These are phyloP conservation scores for Acacia pycnantha DNA, from an alignment of 331 rosid species.

Conservation along the genomic window DNA sequence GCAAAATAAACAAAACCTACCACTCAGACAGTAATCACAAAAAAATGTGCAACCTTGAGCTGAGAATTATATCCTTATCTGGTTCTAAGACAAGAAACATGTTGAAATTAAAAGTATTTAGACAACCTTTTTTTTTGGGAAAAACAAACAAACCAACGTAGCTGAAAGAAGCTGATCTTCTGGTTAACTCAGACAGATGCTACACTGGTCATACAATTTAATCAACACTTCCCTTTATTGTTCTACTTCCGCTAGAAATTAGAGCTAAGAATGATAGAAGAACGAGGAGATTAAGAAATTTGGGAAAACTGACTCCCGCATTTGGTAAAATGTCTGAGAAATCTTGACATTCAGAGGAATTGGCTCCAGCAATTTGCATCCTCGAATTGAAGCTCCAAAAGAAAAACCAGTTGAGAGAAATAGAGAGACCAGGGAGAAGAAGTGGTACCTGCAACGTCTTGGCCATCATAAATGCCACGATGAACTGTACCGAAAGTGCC, in stretches of 20 bases:
- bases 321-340: background rate
- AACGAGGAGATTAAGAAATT: background rate
- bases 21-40: background rate
- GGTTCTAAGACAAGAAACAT: constrained; percentile 1
- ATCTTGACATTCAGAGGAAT: constrained; percentile 10
- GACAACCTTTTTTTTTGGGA: background rate
- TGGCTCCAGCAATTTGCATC: background rate
- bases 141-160: constrained; percentile 26
- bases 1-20: background rate
- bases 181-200: constrained; percentile 13
- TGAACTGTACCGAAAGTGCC: constrained; percentile 99
- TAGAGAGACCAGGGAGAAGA: background rate
- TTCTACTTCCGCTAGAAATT: background rate
- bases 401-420: background rate
- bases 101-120: constrained; percentile 4
- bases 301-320: background rate
- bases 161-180: constrained; percentile 29
- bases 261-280: background rate
- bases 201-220: constrained; percentile 24
- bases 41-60: background rate
- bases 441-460: constrained; percentile 79
- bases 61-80: background rate
- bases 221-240: constrained; percentile 17
- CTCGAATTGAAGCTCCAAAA: background rate
- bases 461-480: constrained; percentile 92